Conservation (phyloP, 495 filamentous ascomycete species). For the Schizothecium vesticola region DNA sequence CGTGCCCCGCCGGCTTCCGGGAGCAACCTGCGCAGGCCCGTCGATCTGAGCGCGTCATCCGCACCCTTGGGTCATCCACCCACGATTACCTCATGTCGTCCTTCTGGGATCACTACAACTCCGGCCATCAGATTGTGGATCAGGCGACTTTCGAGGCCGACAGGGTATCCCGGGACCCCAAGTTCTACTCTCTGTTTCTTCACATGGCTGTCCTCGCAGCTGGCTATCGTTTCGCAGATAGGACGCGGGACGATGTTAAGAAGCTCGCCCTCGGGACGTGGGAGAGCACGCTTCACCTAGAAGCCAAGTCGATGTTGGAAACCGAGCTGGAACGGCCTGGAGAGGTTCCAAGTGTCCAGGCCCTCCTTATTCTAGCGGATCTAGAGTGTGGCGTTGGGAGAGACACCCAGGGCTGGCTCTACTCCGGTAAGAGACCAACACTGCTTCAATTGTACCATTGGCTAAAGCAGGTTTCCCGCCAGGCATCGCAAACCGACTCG, state of each 20-base stretch:
- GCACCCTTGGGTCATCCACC: conserved; percentile 36
- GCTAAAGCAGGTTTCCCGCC: conserved; percentile 11
- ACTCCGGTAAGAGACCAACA: conserved; percentile 31
- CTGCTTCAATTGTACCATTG: neutral
- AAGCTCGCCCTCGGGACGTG: conserved; percentile 38
- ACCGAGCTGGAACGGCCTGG: conserved; percentile 46
- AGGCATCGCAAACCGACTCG: conserved; percentile 43
- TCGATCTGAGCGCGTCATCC: conserved; percentile 41
- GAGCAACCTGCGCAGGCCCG: conserved; percentile 34
- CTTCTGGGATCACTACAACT: conserved; percentile 50
- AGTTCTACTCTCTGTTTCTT: conserved; percentile 47
- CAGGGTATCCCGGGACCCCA: conserved; percentile 34
- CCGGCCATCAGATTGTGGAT: conserved; percentile 43
- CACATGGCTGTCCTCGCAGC: conserved; percentile 50
- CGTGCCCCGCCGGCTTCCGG: conserved; percentile 10
- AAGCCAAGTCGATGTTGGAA: conserved; percentile 50
- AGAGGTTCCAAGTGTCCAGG: conserved; percentile 46
- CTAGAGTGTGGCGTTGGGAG: conserved; percentile 48
- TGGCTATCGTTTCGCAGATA: conserved; percentile 46
- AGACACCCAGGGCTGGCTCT: conserved; percentile 50
- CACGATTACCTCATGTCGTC: conserved; percentile 48
- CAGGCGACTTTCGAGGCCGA: conserved; percentile 46
- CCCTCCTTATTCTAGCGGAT: conserved; percentile 46
- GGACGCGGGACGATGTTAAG: conserved; percentile 43
- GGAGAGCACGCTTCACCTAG: conserved; percentile 48